These are phyloP conservation scores for Knufia fluminis DNA, from an alignment of 2,329 filamentous ascomycete genomes.

Conservation along the genomic window DNA sequence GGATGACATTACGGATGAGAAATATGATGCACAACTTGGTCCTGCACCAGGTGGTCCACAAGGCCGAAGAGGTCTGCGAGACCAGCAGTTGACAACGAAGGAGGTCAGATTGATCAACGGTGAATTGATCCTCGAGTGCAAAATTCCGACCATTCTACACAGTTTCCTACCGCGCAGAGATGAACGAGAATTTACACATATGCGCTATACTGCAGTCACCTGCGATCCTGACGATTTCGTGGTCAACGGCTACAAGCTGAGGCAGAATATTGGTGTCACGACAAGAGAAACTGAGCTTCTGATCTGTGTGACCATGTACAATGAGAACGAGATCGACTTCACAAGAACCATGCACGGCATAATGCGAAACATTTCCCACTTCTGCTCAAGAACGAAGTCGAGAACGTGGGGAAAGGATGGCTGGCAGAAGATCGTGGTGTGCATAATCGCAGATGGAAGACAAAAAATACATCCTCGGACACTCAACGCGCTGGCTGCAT, in stretches of 20 bases:
- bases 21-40: slow-evolving; percentile 65
- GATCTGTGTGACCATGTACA: slow-evolving; percentile 98
- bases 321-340: slow-evolving; percentile 94
- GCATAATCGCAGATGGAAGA: slow-evolving; percentile 88
- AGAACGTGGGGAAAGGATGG: slow-evolving; percentile 94
- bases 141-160: slow-evolving; percentile 96
- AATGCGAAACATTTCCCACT: slow-evolving; percentile 96
- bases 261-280: slow-evolving; percentile 78
- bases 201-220: slow-evolving; percentile 98
- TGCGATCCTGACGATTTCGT: slow-evolving; percentile 95
- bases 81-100: slow-evolving; percentile 81
- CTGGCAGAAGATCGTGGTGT: slow-evolving; percentile 99
- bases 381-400: slow-evolving; percentile 84
- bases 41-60: slow-evolving; percentile 81
- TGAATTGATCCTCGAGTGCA: slow-evolving; percentile 94
- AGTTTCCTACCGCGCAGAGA: slow-evolving; percentile 89
- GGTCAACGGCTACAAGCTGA: slow-evolving; percentile 77
- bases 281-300: slow-evolving; percentile 87
- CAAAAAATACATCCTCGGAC: slow-evolving; percentile 89
- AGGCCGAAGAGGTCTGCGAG: slow-evolving; percentile 73
- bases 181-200: slow-evolving; percentile 94
- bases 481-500: slow-evolving; percentile 84
- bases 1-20: slow-evolving; percentile 40
- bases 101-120: slow-evolving; percentile 96
- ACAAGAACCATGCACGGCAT: slow-evolving; percentile 97